Evolutionary conservation across 768 basidiomycete genomes (phyloP).

Genomic region (Amanita phalloides): DNA sequence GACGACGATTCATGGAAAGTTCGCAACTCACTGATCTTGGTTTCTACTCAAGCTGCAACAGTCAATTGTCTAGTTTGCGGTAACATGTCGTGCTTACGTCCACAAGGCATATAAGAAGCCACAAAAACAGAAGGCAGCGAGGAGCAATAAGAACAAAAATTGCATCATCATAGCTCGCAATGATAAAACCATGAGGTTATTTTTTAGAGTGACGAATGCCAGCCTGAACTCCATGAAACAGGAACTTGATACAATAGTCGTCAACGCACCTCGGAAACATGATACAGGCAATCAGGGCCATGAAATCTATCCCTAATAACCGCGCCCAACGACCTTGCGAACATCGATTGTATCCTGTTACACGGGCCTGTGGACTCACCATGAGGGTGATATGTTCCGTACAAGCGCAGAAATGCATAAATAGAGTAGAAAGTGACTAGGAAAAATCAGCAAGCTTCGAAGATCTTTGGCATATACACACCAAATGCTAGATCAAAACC

Average conservation of each 20-base stretch:
- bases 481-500: slow-evolving; percentile 91
- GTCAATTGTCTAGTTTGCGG: neutral
- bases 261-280: slow-evolving; percentile 70
- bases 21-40: slow-evolving; percentile 36
- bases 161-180: slow-evolving; percentile 90
- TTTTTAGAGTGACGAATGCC: slow-evolving; percentile 83
- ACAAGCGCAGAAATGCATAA: slow-evolving; percentile 68
- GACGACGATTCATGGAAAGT: neutral
- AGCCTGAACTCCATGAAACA: slow-evolving; percentile 34
- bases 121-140: slow-evolving; percentile 84
- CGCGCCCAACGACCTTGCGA: slow-evolving; percentile 52
- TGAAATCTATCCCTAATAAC: slow-evolving; percentile 64
- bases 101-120: slow-evolving; percentile 91
- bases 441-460: neutral
- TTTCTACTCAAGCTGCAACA: slow-evolving; percentile 47
- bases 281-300: slow-evolving; percentile 82
- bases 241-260: neutral
- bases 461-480: slow-evolving; percentile 18
- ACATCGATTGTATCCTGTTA: neutral
- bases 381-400: slow-evolving; percentile 56
- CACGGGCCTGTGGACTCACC: slow-evolving; percentile 27
- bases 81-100: slow-evolving; percentile 50
- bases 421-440: slow-evolving; percentile 69
- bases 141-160: slow-evolving; percentile 73
- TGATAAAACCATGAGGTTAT: slow-evolving; percentile 72